phyloP scores from a whole-genome alignment of 495 filamentous ascomycete genomes.

The Annulohypoxylon bovei region DNA sequence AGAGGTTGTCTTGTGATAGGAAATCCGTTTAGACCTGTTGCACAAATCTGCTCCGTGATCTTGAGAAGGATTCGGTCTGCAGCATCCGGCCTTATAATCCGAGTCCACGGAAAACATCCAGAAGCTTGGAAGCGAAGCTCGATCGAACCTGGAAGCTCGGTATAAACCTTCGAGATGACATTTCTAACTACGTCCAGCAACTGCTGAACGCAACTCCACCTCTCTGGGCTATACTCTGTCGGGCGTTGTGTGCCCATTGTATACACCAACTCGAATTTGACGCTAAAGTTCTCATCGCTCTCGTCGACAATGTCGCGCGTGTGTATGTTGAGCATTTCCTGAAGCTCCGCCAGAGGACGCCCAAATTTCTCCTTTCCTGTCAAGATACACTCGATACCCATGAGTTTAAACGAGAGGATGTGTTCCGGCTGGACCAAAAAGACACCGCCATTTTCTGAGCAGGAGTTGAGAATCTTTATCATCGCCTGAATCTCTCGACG shows the following conservation, averaged over 20 bases:
- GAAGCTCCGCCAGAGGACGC: slow-evolving; percentile 48
- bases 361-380: slow-evolving; percentile 41
- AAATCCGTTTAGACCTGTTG: slow-evolving; percentile 52
- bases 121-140: slow-evolving; percentile 47
- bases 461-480: slow-evolving; percentile 54
- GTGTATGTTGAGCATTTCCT: slow-evolving; percentile 53
- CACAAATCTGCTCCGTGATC: slow-evolving; percentile 52
- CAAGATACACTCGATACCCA: slow-evolving; percentile 64
- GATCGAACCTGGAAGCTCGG: slow-evolving; percentile 47
- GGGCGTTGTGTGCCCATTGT: slow-evolving; percentile 67
- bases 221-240: slow-evolving; percentile 64
- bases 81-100: slow-evolving; percentile 53
- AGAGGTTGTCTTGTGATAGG: slow-evolving; percentile 53
- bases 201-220: slow-evolving; percentile 70
- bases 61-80: slow-evolving; percentile 43
- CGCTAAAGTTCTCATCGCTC: slow-evolving; percentile 71
- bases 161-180: slow-evolving; percentile 36
- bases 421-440: slow-evolving; percentile 75
- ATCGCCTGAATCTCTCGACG: slow-evolving; percentile 44
- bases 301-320: slow-evolving; percentile 71
- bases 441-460: slow-evolving; percentile 59
- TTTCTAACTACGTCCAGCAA: slow-evolving; percentile 59
- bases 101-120: slow-evolving; percentile 56
- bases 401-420: slow-evolving; percentile 73
- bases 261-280: slow-evolving; percentile 72